These are phyloP conservation scores for Cornus florida DNA, from an alignment of 148 eudicot genomes.

Conservation along the genomic window DNA sequence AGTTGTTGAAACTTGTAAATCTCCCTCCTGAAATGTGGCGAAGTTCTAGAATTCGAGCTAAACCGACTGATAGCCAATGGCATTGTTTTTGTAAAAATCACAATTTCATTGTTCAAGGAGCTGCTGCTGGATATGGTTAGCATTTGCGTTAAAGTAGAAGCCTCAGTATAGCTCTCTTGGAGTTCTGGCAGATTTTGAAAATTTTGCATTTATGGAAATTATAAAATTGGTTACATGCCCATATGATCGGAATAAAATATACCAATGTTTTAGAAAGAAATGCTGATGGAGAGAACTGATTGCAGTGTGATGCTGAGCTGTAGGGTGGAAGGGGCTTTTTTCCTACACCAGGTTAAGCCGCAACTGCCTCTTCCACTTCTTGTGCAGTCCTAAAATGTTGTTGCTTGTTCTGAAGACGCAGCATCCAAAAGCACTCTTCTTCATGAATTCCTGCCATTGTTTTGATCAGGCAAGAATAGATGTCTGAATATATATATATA, in stretches of 20 bases:
- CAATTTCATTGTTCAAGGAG: background rate
- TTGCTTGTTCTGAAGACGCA: conserved; percentile 39
- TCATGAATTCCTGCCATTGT: conserved; percentile 55
- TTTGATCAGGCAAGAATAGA: conserved; percentile 8
- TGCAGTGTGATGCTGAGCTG: background rate
- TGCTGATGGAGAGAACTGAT: background rate
- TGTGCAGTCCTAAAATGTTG: conserved; percentile 30
- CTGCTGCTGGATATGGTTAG: background rate
- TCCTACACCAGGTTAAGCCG: conserved; percentile 32
- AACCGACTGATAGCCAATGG: background rate
- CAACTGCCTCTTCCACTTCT: conserved; percentile 48
- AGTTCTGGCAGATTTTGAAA: conserved; percentile 9
- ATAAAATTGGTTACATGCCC: background rate
- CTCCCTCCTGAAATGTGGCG: conserved; percentile 16
- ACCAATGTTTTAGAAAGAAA: background rate
- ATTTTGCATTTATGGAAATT: background rate
- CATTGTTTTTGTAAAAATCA: background rate
- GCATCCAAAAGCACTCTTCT: conserved; percentile 51
- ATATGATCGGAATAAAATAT: background rate
- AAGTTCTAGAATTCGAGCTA: background rate
- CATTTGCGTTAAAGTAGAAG: background rate
- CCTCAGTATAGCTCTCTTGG: conserved; percentile 1
- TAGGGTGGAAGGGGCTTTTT: background rate
- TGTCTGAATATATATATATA: too few species aligned
- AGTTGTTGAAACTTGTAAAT: conserved; percentile 51